Conservation (phyloP, 2,329 filamentous ascomycete species). For the Penicillium sp. region DNA sequence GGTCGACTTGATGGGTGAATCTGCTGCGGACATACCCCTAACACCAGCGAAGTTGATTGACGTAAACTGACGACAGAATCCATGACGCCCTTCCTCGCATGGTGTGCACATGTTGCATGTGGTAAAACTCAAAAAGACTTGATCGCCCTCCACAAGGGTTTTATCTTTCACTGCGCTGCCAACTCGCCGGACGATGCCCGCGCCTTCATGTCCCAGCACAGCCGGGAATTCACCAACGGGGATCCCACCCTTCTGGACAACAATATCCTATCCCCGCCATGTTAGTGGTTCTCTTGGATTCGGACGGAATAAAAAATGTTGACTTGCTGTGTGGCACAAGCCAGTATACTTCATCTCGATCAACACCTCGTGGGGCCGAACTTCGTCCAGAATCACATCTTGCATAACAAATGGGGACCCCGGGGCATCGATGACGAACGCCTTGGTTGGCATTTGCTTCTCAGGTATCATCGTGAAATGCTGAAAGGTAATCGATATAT, state of each 20-base stretch:
- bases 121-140: slow-evolving; percentile 29
- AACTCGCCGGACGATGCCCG: slow-evolving; percentile 29
- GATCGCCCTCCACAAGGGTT: slow-evolving; percentile 31
- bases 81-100: slow-evolving; percentile 12
- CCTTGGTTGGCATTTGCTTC: slow-evolving; percentile 19
- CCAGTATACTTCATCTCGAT: slow-evolving; percentile 39
- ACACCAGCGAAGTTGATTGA: slow-evolving; percentile 19
- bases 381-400: slow-evolving; percentile 29
- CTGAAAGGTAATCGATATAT: not conserved
- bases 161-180: slow-evolving; percentile 25
- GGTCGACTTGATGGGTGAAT: not conserved
- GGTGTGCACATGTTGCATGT: slow-evolving; percentile 22
- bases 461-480: slow-evolving; percentile 17
- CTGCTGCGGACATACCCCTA: not conserved
- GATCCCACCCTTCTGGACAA: not conserved
- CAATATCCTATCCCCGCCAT: not conserved
- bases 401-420: slow-evolving; percentile 22
- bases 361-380: slow-evolving; percentile 31
- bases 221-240: slow-evolving; percentile 9
- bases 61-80: slow-evolving; percentile 1
- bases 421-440: slow-evolving; percentile 20
- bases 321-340: slow-evolving; percentile 32
- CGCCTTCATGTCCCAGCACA: slow-evolving; percentile 29
- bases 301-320: rapidly evolving
- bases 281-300: not conserved